These are phyloP conservation scores for Russula sp. DNA, from an alignment of 768 basidiomycete genomes.

Conservation along the genomic window DNA sequence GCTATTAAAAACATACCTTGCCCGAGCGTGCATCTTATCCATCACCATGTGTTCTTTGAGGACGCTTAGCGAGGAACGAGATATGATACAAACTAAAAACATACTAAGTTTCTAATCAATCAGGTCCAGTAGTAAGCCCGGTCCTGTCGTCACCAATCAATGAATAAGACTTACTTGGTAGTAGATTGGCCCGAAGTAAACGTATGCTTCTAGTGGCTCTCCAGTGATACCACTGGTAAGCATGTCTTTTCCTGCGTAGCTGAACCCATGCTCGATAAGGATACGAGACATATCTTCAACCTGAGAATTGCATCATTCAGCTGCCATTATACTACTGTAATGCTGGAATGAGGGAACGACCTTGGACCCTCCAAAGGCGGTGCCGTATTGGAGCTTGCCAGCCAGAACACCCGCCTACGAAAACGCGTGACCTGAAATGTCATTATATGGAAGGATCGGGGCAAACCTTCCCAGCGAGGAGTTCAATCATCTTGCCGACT, in stretches of 20 bases:
- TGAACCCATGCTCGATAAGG: constrained; percentile 90
- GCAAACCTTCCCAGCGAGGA: constrained; percentile 85
- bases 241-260: constrained; percentile 98
- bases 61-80: constrained; percentile 8
- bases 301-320: constrained; percentile 31
- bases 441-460: background rate
- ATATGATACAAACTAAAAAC: constrained; percentile 26
- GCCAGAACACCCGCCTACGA: constrained; percentile 79
- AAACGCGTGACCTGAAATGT: background rate
- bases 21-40: constrained; percentile 99
- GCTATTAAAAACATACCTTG: constrained; percentile 46
- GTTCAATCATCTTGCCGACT: constrained; percentile 99
- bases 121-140: constrained; percentile 1
- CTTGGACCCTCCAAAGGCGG: constrained; percentile 97
- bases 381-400: constrained; percentile 89
- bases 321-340: background rate
- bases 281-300: constrained; percentile 98
- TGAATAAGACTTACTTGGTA: constrained; percentile 63
- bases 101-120: constrained; percentile 81
- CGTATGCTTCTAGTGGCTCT: constrained; percentile 92
- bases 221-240: constrained; percentile 97
- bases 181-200: constrained; percentile 98
- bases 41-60: constrained; percentile 94
- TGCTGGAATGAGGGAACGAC: constrained; percentile 32
- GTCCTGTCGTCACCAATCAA: background rate